Base-by-base conservation (phyloP, 2,329 filamentous ascomycete species). In the Cladosporium sphaerospermum region DNA sequence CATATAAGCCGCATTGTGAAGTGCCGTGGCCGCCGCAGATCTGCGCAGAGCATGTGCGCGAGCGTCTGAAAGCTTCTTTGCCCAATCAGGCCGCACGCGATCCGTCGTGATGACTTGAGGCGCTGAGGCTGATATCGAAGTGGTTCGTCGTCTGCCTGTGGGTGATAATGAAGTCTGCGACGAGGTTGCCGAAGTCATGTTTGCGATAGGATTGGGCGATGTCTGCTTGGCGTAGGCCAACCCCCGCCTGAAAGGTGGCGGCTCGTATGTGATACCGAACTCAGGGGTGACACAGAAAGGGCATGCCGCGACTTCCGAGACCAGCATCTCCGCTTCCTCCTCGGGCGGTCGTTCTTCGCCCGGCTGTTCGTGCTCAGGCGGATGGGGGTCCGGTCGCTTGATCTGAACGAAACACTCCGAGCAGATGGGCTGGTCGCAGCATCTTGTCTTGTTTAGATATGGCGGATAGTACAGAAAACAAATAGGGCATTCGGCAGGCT, bases 381-480 rank as follows among this genome's bases (percentile, higher is more conserved):
- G 83, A 68, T 96, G 89, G 9, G 90, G 91, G 59, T 99, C 92
- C 3, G 90, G 85, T 40, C 93, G 83, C 69, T 96, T 97, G 68
- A 99, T 99, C 69, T 99, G 93, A 3, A 99, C 93, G 64, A 99
- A 99, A 69, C 93, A 99, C 73, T 99, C 93, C 40, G 91, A 97
- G 72, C 93, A 99, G 57, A 99, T 97, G 5, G 88, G 79, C 68
- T 99, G 93, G 63, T 96, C 90, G 69, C 93, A 99, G 68, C 93
- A 99, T 60, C 93, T 80, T 0, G 93, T 99, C 59, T 85, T 86
- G 72, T 99, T 99, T 31, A 99, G 78, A 66, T 95, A 95, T 3
- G 90, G 90, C 0, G 93, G 93, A 61, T 97, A 99, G 62, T 90
- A 95, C 50, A 97, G 77, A 68, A 97, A 96, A 74, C 93, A 99